Evolutionary conservation across 2,329 filamentous ascomycete species (phyloP).

Genomic region (Aureobasidium namibiae): DNA sequence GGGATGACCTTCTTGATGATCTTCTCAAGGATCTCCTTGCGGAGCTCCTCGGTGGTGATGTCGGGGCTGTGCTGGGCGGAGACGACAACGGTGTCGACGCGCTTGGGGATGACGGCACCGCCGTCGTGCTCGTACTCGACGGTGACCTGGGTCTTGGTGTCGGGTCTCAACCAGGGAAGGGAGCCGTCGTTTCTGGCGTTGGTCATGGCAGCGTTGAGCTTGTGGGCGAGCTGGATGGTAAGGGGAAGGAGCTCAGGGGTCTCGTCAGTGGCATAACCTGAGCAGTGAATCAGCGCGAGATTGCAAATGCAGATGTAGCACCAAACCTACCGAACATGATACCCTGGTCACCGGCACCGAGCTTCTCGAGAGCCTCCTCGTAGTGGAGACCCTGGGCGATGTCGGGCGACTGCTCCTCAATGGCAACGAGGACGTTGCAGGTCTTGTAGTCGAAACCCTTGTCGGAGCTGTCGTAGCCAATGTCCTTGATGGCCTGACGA

Average conservation of each 20-base stretch:
- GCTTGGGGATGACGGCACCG: slow-evolving; percentile 82
- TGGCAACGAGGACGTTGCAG: slow-evolving; percentile 94
- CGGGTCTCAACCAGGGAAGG: slow-evolving; percentile 89
- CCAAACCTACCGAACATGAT: slow-evolving; percentile 75
- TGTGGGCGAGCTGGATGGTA: slow-evolving; percentile 89
- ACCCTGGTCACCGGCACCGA: slow-evolving; percentile 98
- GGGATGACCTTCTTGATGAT: slow-evolving; percentile 95
- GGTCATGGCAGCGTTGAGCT: slow-evolving; percentile 93
- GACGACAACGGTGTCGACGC: slow-evolving; percentile 94
- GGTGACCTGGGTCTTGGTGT: slow-evolving; percentile 99
- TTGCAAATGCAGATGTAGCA: background rate
- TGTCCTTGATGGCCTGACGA: slow-evolving; percentile 91
- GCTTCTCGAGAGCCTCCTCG: slow-evolving; percentile 92
- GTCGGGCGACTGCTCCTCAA: slow-evolving; percentile 98
- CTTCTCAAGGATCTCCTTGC: slow-evolving; percentile 93
- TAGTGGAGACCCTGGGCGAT: slow-evolving; percentile 99
- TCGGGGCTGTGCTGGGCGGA: slow-evolving; percentile 87
- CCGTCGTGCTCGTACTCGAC: slow-evolving; percentile 97
- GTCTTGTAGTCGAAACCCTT: slow-evolving; percentile 99
- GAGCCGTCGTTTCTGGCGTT: slow-evolving; percentile 77
- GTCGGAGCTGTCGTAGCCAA: slow-evolving; percentile 91
- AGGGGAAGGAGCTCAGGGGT: slow-evolving; percentile 94
- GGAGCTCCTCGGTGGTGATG: slow-evolving; percentile 84
- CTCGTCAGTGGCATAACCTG: slow-evolving; percentile 92
- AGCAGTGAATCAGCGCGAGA: background rate